Evolutionary conservation across 805 yeast species (phyloP).

Genomic region (Pichia nakasei): DNA sequence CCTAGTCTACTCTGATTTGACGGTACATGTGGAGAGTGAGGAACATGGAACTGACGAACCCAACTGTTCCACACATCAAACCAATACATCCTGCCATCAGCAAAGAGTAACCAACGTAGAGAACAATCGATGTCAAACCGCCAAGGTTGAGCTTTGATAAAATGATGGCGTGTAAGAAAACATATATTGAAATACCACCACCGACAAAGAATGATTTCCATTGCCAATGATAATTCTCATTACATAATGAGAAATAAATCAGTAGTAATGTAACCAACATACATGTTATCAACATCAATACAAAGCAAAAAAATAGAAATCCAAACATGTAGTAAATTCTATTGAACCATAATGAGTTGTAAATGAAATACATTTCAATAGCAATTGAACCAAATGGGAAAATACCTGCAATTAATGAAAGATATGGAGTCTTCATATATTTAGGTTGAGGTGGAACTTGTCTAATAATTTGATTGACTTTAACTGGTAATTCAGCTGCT

Average conservation of each 20-base stretch:
- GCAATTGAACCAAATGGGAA: conserved; percentile 94
- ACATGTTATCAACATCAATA: conserved; percentile 77
- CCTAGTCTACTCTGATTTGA: conserved; percentile 70
- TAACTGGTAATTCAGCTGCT: conserved; percentile 48
- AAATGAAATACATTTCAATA: conserved; percentile 88
- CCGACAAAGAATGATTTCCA: conserved; percentile 86
- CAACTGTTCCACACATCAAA: conserved; percentile 80
- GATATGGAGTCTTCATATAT: conserved; percentile 61
- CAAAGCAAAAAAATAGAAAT: conserved; percentile 78
- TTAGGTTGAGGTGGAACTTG: conserved; percentile 90
- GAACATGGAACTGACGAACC: conserved; percentile 64
- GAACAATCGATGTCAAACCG: conserved; percentile 65
- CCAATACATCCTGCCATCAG: conserved; percentile 65
- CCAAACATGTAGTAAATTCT: conserved; percentile 96
- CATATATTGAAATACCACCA: conserved; percentile 82
- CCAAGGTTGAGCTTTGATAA: conserved; percentile 63
- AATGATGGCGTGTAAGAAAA: conserved; percentile 73
- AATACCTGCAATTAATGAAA: conserved; percentile 72
- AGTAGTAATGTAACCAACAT: conserved; percentile 70
- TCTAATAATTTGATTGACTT: conserved; percentile 92
- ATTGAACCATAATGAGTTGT: conserved; percentile 88
- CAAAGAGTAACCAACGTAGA: conserved; percentile 76
- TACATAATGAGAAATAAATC: conserved; percentile 74
- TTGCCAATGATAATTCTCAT: conserved; percentile 95
- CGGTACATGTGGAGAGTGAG: conserved; percentile 75